Base-by-base conservation (phyloP, 371 early-diverging fungal genomes). In the Actinomortierella ambigua region DNA sequence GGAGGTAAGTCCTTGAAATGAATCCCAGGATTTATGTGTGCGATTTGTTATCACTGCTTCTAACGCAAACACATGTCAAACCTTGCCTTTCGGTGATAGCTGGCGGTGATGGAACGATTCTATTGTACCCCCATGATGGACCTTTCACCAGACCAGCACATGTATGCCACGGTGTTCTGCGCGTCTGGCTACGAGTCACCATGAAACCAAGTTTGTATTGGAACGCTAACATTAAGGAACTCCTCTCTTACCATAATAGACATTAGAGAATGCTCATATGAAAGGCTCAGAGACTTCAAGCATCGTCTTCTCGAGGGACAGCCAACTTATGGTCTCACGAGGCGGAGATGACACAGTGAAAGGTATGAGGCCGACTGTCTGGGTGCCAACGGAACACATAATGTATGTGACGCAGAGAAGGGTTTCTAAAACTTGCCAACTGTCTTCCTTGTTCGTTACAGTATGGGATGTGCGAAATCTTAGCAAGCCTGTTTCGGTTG, bases 391-490 rank as follows among this genome's bases (percentile, higher is more conserved):
- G 11, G 28, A n/a, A 49, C 22, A 23, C 6, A 20, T 27, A 13
- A 44, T 44, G 3, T 20, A n/a, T 3, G n/a, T 13, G 20, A 44
- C 3, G 6, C 13, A 15, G 20, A 44, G 44, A 44, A 13, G 4
- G 15, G 44, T 13, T 2, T 23, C 42, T 14, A 9, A 13, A 11
- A 29, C n/a, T 26, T 3, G 24, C 6, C 15, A 5, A 22, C 50
- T 23, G 15, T 8, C 9, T 50, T 17, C 6, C 49, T n/a, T 39
- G 20, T 50, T 14, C 29, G n/a, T 23, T 27, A 26, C 75, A 89
- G 89, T 97, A 17, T 98, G 96, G 96, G 98, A 98, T 66, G 63
- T 92, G 17, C 84, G 98, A 53, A 88, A 89, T 22, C 76, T 91
- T 59, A 86, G 79, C 52, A 79, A 79, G 20, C 89, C 95, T 0